Conservation (phyloP, 441 rosid species). For the Populus trichocarpa region DNA sequence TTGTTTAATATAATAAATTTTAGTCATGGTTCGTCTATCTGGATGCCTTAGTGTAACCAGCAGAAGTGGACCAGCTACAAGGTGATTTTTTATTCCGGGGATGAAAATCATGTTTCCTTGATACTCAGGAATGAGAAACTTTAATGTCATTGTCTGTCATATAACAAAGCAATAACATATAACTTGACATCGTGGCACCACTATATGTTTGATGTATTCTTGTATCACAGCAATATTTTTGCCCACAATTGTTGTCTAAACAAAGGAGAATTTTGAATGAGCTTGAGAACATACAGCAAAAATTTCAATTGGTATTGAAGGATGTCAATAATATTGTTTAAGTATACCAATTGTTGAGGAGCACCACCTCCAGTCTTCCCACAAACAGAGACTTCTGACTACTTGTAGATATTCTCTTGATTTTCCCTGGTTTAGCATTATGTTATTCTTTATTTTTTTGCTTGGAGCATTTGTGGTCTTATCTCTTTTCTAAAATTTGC, state of each 20-base stretch:
- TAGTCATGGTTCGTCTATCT: background rate
- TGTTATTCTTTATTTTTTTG: background rate
- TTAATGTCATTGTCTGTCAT: background rate
- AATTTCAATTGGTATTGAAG: background rate
- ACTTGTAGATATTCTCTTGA: background rate
- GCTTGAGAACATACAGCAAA: background rate
- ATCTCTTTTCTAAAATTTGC: constrained; percentile 25
- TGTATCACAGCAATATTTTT: background rate
- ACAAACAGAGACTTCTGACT: background rate
- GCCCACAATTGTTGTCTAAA: background rate
- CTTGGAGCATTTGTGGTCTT: background rate
- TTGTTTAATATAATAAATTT: background rate
- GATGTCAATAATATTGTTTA: background rate
- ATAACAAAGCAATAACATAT: background rate
- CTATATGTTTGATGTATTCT: background rate
- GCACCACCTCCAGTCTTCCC: background rate
- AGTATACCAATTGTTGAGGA: background rate
- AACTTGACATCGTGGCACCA: background rate
- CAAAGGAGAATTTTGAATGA: background rate
- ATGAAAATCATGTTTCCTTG: background rate
- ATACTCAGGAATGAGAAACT: background rate
- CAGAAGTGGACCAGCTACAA: too few relatives aligned
- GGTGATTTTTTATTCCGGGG: background rate
- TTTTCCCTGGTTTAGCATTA: background rate
- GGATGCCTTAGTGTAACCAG: too few relatives aligned